Evolutionary conservation across 208 protist genomes (phyloP), one percentile per base, ranked within the genome.

Genomic region (Lotmaria passim): DNA sequence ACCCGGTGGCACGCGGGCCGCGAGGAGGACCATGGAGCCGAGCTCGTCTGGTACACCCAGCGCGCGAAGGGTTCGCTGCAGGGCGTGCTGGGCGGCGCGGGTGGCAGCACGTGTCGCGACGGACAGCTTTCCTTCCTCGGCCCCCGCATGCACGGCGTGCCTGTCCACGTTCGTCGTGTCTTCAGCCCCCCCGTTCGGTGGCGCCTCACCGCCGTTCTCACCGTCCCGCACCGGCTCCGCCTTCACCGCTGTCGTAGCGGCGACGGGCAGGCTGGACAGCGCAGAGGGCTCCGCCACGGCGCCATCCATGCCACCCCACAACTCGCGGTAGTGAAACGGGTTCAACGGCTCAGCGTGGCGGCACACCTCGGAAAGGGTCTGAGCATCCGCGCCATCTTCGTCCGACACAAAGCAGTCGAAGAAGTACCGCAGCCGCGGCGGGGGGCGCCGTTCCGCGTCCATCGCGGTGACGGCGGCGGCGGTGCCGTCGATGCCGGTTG

Each of bases 251-350:
- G n/a, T 23, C 1, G 56, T 14, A n/a, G 26, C n/a, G 14, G n/a
- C 19, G 14, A 7, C 12, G 28, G 28, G 17, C 2, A 36, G 14
- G 0, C 43, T 44, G 55, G 33, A 14, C 7, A 33, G 7, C 30
- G 61, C 43, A 4, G 55, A 24, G 0, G 2, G 26, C 7, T 43
- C 17, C 7, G 65, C 41, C 6, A 48, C 17, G 14, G 7, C 34
- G 14, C 38, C 55, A 31, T 34, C 55, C 23, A 65, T 46, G 52
- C 70, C 72, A 39, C 41, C 36, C 38, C 89, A 61, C 30, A 94
- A 51, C 46, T 75, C 38, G 0, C 73, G 81, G 72, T 94, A 94
- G 81, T 94, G 89, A 14, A 94, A 75, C n/a, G 80, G 58, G 57
- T 94, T 94, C 23, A 92, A 75, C 24, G 85, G 80, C 74, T 90